phyloP scores from a whole-genome alignment of 768 basidiomycete species.

The Auriculariales sp. region DNA sequence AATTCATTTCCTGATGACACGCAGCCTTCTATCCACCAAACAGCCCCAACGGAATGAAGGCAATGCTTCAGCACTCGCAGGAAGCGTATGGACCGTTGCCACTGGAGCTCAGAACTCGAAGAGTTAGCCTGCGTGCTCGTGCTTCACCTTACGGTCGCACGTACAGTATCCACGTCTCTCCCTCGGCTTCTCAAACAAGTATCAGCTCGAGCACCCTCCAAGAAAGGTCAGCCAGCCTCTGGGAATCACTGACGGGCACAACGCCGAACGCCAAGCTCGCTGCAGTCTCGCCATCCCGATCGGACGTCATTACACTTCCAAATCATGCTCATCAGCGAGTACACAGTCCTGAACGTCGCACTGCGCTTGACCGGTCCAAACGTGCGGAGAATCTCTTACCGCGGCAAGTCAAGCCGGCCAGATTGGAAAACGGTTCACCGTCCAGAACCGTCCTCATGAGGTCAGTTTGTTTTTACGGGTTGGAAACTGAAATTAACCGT shows the following conservation, averaged over 20 bases:
- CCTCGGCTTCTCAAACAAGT: conserved; percentile 28
- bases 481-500: background rate
- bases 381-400: conserved; percentile 23
- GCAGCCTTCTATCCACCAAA: conserved; percentile 59
- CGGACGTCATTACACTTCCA: conserved; percentile 26
- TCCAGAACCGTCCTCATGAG: conserved; percentile 30
- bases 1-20: conserved; percentile 2
- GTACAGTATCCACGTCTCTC: conserved; percentile 29
- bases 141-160: conserved; percentile 56
- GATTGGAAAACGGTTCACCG: conserved; percentile 40
- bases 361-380: conserved; percentile 50
- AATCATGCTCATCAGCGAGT: conserved; percentile 31
- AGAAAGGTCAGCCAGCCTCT: conserved; percentile 4
- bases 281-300: conserved; percentile 28
- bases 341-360: conserved; percentile 39
- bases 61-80: conserved; percentile 56
- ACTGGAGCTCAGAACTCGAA: conserved; percentile 48
- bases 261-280: conserved; percentile 23
- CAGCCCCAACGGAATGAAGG: conserved; percentile 53
- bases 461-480: conserved; percentile 19
- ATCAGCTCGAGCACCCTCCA: conserved; percentile 10
- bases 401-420: conserved; percentile 19
- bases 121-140: conserved; percentile 53
- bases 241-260: conserved; percentile 8
- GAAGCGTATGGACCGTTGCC: conserved; percentile 62